These are phyloP conservation scores for Saccharomycopsis sp. DNA, from an alignment of 805 yeast genomes.

Conservation along the genomic window DNA sequence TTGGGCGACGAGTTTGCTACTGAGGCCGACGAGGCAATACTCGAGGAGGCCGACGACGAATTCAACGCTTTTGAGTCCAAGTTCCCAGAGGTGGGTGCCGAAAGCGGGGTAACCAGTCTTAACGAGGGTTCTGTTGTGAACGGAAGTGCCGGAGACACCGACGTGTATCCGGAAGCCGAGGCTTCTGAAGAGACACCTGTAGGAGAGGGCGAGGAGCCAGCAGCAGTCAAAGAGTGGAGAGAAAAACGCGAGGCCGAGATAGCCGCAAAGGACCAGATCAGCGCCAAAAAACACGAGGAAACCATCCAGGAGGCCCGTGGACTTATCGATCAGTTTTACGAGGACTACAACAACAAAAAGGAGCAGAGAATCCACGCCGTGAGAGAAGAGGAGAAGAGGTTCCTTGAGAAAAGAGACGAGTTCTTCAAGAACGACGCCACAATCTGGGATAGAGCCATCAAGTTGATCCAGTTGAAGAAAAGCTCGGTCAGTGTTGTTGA, in stretches of 20 bases:
- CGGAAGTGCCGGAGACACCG: neutral
- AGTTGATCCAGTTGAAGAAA: conserved; percentile 20
- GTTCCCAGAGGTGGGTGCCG: conserved; percentile 12
- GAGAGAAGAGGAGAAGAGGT: conserved; percentile 17
- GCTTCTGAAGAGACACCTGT: neutral
- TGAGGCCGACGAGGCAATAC: conserved; percentile 12
- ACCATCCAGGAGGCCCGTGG: conserved; percentile 14
- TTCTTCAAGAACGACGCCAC: conserved; percentile 19
- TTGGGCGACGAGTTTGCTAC: conserved; percentile 20
- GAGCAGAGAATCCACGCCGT: conserved; percentile 16
- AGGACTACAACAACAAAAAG: conserved; percentile 19
- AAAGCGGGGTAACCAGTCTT: neutral
- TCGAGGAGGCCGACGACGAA: conserved; percentile 10
- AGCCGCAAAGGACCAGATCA: conserved; percentile 19
- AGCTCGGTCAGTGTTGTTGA: conserved; percentile 35
- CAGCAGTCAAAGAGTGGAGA: conserved; percentile 17
- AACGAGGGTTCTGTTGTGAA: neutral
- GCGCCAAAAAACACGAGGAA: conserved; percentile 15
- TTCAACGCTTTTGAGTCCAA: conserved; percentile 14
- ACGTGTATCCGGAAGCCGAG: neutral
- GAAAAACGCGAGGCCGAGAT: conserved; percentile 17
- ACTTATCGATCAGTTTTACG: conserved; percentile 21
- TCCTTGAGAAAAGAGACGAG: conserved; percentile 19
- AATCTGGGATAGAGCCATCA: conserved; percentile 20
- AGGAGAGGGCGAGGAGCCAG: conserved; percentile 4